Evolutionary conservation across 495 filamentous ascomycete species (phyloP).

Genomic region (Mycothermus thermophilus): DNA sequence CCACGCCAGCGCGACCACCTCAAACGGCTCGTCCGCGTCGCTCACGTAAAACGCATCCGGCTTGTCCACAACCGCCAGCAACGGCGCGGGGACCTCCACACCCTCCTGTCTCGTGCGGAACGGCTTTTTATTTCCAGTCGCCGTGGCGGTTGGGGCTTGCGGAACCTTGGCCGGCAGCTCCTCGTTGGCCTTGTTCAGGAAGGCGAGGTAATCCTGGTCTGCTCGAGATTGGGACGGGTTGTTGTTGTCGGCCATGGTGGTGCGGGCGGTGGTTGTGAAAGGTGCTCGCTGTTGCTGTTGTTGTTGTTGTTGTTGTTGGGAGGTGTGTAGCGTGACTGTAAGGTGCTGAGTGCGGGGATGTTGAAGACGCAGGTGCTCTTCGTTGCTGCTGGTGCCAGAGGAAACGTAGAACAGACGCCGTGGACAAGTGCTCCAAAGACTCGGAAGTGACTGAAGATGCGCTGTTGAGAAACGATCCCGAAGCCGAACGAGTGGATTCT

Average conservation of each 20-base stretch:
- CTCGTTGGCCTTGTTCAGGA: constrained; percentile 72
- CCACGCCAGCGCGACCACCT: constrained; percentile 54
- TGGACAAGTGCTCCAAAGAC: no score
- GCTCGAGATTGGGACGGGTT: constrained; percentile 31
- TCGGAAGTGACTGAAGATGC: no score
- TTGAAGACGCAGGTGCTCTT: no score
- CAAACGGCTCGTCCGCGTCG: constrained; percentile 76
- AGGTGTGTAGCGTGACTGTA: no score
- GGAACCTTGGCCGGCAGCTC: constrained; percentile 28
- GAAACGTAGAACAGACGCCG: no score
- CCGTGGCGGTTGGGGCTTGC: not conserved
- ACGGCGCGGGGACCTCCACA: constrained; percentile 38
- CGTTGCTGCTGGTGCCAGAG: no score
- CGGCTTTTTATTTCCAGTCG: not conserved
- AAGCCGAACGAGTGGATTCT: no score
- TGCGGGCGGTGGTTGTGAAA: not conserved
- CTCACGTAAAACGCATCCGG: constrained; percentile 53
- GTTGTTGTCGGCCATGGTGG: constrained; percentile 20
- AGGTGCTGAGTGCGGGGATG: no score
- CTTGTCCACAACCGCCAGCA: constrained; percentile 27
- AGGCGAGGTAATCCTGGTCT: constrained; percentile 67
- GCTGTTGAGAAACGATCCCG: no score
- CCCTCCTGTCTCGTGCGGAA: constrained; percentile 41
- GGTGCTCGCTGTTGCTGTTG: no score
- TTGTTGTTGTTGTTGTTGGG: no score